A percentile compares a stretch with the other conserved stretches of the same genome.
phyloP scores from a whole-genome alignment of 2,329 filamentous ascomycete genomes.

The Aspergillus sp. region DNA sequence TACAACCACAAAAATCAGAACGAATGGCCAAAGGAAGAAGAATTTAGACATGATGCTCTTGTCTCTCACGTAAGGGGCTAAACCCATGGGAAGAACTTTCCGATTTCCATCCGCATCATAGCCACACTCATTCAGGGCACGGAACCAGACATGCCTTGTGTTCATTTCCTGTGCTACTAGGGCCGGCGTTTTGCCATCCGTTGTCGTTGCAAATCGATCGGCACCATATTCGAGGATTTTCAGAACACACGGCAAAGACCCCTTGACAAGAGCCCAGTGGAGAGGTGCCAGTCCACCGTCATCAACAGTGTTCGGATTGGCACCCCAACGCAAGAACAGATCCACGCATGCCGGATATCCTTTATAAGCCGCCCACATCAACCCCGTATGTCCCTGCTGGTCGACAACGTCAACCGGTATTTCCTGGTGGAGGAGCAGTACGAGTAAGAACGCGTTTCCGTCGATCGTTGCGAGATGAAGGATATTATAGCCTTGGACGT shows the following conservation, averaged over 20 bases:
- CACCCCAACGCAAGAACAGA: slow-evolving; percentile 89
- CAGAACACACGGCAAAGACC: slow-evolving; percentile 82
- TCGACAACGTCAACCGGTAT: slow-evolving; percentile 92
- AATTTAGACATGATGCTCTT: slow-evolving; percentile 77
- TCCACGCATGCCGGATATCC: slow-evolving; percentile 91
- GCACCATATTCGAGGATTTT: slow-evolving; percentile 95
- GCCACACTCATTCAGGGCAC: slow-evolving; percentile 78
- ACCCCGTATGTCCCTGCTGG: slow-evolving; percentile 82
- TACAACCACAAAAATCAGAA: slow-evolving; percentile 70
- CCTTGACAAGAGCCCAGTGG: slow-evolving; percentile 96
- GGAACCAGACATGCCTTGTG: slow-evolving; percentile 76
- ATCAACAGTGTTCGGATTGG: slow-evolving; percentile 85
- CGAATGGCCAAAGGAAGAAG: slow-evolving; percentile 84
- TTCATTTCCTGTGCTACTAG: slow-evolving; percentile 89
- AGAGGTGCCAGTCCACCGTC: slow-evolving; percentile 92
- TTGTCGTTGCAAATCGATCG: slow-evolving; percentile 86
- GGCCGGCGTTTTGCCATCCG: slow-evolving; percentile 85
- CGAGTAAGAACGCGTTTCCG: slow-evolving; percentile 86
- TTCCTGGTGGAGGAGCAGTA: slow-evolving; percentile 88
- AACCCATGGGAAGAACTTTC: slow-evolving; percentile 68
- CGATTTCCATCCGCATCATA: slow-evolving; percentile 77
- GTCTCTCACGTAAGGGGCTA: slow-evolving; percentile 72
- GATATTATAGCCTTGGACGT: slow-evolving; percentile 96
- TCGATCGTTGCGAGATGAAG: slow-evolving; percentile 96
- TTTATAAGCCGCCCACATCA: slow-evolving; percentile 99